These are phyloP conservation scores for Sporothrix dimorphospora DNA, from an alignment of 2,329 filamentous ascomycete genomes.

Conservation along the genomic window DNA sequence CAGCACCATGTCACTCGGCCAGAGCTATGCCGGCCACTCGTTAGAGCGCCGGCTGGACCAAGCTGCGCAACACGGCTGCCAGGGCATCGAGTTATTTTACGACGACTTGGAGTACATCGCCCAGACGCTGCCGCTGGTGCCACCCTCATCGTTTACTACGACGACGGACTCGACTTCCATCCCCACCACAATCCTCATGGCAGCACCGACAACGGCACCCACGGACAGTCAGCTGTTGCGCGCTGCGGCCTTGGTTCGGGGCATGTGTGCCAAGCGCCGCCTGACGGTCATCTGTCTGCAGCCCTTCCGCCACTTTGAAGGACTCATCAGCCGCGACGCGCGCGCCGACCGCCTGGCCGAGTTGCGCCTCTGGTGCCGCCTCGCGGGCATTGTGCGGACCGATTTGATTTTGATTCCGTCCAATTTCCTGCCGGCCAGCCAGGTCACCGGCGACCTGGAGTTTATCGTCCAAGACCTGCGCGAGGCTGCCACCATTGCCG, in stretches of 20 bases:
- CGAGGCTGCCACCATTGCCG: slow-evolving; percentile 59
- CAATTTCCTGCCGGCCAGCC: slow-evolving; percentile 52
- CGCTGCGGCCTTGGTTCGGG: slow-evolving; percentile 51
- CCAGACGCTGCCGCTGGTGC: slow-evolving; percentile 34
- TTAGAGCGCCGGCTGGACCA: slow-evolving; percentile 30
- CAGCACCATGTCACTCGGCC: slow-evolving; percentile 33
- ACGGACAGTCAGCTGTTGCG: slow-evolving; percentile 37
- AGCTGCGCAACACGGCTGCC: slow-evolving; percentile 44
- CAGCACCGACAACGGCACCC: not conserved
- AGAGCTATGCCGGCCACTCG: slow-evolving; percentile 30
- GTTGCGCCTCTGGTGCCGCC: slow-evolving; percentile 61
- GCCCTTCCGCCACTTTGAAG: slow-evolving; percentile 68
- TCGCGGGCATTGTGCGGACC: slow-evolving; percentile 59
- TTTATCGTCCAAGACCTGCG: slow-evolving; percentile 58
- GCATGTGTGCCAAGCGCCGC: slow-evolving; percentile 49
- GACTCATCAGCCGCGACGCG: slow-evolving; percentile 54
- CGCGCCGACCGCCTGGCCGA: slow-evolving; percentile 56
- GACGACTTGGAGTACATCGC: slow-evolving; percentile 62
- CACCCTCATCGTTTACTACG: not conserved
- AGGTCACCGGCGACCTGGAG: slow-evolving; percentile 44
- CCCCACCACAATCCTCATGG: not conserved
- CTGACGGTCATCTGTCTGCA: slow-evolving; percentile 59
- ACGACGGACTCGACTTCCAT: not conserved
- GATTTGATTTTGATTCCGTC: slow-evolving; percentile 66
- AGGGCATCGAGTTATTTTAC: slow-evolving; percentile 64